Base-by-base conservation (phyloP, 345 rosid genomes). In the Salix koriyanagi region DNA sequence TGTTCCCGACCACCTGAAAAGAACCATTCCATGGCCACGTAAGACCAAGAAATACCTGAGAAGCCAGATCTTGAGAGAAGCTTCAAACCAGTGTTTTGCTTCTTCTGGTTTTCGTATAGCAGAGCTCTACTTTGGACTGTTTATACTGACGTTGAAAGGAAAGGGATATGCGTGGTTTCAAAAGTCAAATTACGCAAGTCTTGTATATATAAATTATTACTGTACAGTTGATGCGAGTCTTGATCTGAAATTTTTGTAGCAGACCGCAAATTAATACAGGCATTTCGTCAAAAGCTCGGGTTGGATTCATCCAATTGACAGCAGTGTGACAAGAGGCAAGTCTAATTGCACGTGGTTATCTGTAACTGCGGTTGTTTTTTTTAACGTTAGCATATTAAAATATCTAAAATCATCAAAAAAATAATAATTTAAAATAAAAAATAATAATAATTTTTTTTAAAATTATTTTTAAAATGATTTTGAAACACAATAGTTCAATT, bases 21-120 rank as follows among this genome's bases (percentile, higher is more conserved):
- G 83, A 79, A 77, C 79, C 81, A 84, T 54, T 69, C 71, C 44
- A 18, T 74, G 39, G 44, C 81, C 58, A 18, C 58, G 18, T 52
- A 52, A 18, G 2, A 52, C 58, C 23, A 18, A 18, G 23, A 52
- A 52, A 52, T 52, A 52, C 2, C 7, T 18, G 54, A 3, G 67
- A 19, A 15, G 68, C 39, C 68, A 65, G 68, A 30, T 65, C 34
- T 5, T 21, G 48, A 62, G 34, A 62, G 70, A 67, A 67, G 44
- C 41, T 37, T 10, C 13, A 65, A 65, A 65, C 19, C 32, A 26
- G 32, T 30, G 18, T 65, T 26, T 11, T 62, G 36, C 30, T 25
- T 14, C 52, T 46, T 14, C 19, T n/a, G 19, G 5, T 19, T 6
- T 52, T 8, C 1, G 58, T 6, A 52, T 52, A 19, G 58, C 58